Conservation (phyloP, 2,329 filamentous ascomycete species). For the Botrytis deweyae region DNA sequence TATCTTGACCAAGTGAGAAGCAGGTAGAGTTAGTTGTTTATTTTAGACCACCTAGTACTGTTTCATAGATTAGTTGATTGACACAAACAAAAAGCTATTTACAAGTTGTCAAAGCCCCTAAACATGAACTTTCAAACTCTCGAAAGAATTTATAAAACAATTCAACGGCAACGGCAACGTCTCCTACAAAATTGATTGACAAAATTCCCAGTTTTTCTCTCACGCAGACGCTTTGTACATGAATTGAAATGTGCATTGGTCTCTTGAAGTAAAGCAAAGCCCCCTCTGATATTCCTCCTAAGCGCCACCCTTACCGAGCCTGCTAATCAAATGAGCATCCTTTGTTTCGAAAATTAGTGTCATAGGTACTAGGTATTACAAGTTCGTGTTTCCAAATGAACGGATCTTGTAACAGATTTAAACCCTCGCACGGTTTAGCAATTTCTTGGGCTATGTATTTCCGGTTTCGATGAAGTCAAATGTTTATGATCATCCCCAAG, state of each 20-base stretch:
- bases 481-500: not conserved
- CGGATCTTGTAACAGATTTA: constrained; percentile 19
- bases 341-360: constrained; percentile 15
- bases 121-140: not conserved
- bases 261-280: constrained; percentile 1
- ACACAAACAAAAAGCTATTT: not conserved
- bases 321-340: constrained; percentile 13
- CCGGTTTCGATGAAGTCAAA: not conserved
- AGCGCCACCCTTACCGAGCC: constrained; percentile 1
- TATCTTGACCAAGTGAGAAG: not conserved
- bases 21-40: not conserved
- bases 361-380: not conserved
- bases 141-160: not conserved
- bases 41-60: not conserved
- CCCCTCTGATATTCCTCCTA: not conserved
- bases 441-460: not conserved
- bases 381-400: constrained; percentile 10
- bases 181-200: not conserved
- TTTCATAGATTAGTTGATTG: not conserved
- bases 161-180: not conserved
- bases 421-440: constrained; percentile 5
- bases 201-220: not conserved
- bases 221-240: constrained; percentile 3
- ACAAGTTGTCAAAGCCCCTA: not conserved
- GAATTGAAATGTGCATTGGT: not conserved